Conservation (phyloP, 2,329 filamentous ascomycete genomes). For the Fusarium mexicanum region DNA sequence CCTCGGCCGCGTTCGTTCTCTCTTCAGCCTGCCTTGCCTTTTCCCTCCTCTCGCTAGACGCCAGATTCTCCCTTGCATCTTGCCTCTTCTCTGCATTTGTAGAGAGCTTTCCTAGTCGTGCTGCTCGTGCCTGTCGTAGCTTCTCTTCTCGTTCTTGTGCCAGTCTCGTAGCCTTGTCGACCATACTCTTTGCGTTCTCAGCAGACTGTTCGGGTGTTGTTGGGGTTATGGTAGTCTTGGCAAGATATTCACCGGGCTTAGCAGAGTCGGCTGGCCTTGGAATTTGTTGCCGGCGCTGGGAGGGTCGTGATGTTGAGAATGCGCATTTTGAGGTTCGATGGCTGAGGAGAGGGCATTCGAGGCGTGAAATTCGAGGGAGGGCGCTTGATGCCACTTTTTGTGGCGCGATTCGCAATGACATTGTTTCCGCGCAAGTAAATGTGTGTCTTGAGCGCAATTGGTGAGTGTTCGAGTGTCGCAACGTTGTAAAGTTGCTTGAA, state of each 20-base stretch:
- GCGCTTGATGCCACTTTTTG: neutral
- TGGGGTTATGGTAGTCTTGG: neutral
- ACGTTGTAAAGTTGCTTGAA: neutral
- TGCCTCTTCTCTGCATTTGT: neutral
- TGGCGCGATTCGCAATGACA: neutral
- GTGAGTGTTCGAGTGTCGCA: no score
- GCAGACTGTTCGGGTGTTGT: neutral
- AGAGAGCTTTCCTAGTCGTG: neutral
- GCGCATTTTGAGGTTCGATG: slow-evolving; percentile 7
- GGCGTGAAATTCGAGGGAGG: neutral
- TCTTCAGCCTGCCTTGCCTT: slow-evolving; percentile 13
- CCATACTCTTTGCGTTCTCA: neutral
- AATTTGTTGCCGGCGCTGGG: neutral
- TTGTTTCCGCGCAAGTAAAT: neutral
- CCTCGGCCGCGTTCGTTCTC: neutral
- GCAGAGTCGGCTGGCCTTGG: neutral
- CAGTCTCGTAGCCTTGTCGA: neutral
- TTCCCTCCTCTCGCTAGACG: slow-evolving; percentile 11
- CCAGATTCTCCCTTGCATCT: neutral
- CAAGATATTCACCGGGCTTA: neutral
- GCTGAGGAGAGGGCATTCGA: neutral
- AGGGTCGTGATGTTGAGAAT: slow-evolving; percentile 12
- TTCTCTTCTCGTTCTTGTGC: neutral
- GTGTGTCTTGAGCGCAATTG: neutral
- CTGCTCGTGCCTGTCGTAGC: slow-evolving; percentile 9